Evolutionary conservation across 2,329 filamentous ascomycete species (phyloP), one percentile per base, ranked within the genome.

Genomic region (Hymenoscyphus salicellus): DNA sequence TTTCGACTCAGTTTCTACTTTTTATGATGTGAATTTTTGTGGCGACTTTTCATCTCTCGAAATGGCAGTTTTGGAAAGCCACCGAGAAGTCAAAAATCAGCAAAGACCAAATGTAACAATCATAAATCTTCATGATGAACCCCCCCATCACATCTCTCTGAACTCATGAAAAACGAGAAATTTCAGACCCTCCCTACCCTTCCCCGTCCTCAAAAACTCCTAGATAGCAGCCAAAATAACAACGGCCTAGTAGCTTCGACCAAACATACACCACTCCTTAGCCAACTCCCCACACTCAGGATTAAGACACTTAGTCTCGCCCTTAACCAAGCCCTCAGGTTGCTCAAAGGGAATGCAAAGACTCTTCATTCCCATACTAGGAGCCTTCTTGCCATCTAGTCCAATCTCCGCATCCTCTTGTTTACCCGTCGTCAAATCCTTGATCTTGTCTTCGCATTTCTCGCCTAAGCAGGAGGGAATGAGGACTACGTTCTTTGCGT

Each of bases 401-500:
- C 73, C 75, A n/a, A 56, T 26, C 20, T 75, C 73, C 7, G 80
- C 79, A 32, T 81, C 86, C 62, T 87, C 83, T 64, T 88, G 88
- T 72, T 88, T 90, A 69, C 90, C 89, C 55, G 90, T 92, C 68
- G 92, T 96, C 76, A 93, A 83, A 63, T 96, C 92, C 86, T 98
- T 98, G 81, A 98, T 92, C 77, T 92, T 87, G 73, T 97, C 94
- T 79, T 97, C 94, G 75, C 94, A 98, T 76, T 91, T 87, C 70
- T 80, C 79, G 41, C 86, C 90, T 67, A 93, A 82, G 77, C 96
- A 99, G 82, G 92, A 91, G 61, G 94, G 94, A 70, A 98, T 96
- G 66, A 98, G 82, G 55, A 96, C 89, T 55, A 98, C 88, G 75
- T 98, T 97, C 85, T 96, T 96, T 76, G 85, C 82, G 78, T 99